These are phyloP conservation scores for Furcasterigmium furcatum DNA, from an alignment of 2,329 filamentous ascomycete genomes.

Conservation along the genomic window DNA sequence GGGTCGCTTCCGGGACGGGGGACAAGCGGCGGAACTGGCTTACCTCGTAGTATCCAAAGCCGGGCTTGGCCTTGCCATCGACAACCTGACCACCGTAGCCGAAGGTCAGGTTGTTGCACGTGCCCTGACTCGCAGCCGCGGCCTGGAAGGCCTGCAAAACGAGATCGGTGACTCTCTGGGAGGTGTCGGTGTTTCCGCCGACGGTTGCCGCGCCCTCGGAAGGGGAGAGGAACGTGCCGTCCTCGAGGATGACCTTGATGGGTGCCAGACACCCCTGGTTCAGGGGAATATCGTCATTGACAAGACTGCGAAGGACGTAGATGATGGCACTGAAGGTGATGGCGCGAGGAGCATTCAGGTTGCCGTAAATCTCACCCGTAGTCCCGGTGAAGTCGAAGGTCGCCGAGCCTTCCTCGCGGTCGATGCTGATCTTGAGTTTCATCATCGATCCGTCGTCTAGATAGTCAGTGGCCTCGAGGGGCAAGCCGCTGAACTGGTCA, in stretches of 20 bases:
- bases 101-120: slow-evolving; percentile 83
- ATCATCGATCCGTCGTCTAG: slow-evolving; percentile 60
- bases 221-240: slow-evolving; percentile 70
- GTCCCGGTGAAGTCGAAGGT: slow-evolving; percentile 49
- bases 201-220: slow-evolving; percentile 77
- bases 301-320: slow-evolving; percentile 78
- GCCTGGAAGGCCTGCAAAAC: slow-evolving; percentile 78
- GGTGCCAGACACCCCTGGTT: slow-evolving; percentile 83
- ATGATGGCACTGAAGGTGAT: slow-evolving; percentile 26
- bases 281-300: slow-evolving; percentile 77
- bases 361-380: slow-evolving; percentile 45
- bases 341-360: slow-evolving; percentile 25
- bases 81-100: slow-evolving; percentile 67
- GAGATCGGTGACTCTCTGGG: slow-evolving; percentile 78
- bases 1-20: no score
- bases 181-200: slow-evolving; percentile 78
- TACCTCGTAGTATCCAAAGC: slow-evolving; percentile 33
- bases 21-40: no score
- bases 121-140: slow-evolving; percentile 75
- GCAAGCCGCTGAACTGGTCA: slow-evolving; percentile 63
- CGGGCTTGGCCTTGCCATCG: slow-evolving; percentile 41
- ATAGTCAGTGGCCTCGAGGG: slow-evolving; percentile 67
- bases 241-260: slow-evolving; percentile 71
- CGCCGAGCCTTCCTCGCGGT: slow-evolving; percentile 62
- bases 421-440: slow-evolving; percentile 41